These are phyloP conservation scores for Komagataella populi DNA, from an alignment of 805 yeast species.

Conservation along the genomic window DNA sequence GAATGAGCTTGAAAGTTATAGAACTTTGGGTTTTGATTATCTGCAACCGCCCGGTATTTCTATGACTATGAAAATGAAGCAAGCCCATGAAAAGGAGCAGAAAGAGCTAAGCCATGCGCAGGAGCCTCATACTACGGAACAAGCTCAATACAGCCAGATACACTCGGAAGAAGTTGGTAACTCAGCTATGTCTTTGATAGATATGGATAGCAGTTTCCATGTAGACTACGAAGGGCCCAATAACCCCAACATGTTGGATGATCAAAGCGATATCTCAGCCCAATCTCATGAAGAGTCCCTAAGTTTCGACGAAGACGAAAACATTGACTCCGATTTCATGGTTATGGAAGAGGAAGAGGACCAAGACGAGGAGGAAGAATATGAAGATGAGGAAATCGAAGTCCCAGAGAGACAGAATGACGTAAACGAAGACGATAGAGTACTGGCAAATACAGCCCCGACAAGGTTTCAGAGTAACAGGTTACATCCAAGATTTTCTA, in stretches of 20 bases:
- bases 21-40: constrained; percentile 31
- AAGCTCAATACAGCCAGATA: background rate
- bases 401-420: constrained; percentile 2
- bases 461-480: constrained; percentile 11
- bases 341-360: constrained; percentile 24
- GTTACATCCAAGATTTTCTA: constrained; percentile 25
- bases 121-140: constrained; percentile 2
- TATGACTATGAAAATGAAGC: constrained; percentile 28
- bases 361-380: background rate
- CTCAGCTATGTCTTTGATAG: background rate
- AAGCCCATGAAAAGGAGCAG: constrained; percentile 15
- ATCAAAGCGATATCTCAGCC: background rate
- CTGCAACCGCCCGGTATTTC: constrained; percentile 47
- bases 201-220: background rate
- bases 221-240: background rate
- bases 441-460: background rate
- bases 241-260: constrained; percentile 1
- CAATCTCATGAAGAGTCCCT: background rate
- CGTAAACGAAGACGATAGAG: constrained; percentile 4
- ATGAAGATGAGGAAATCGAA: background rate
- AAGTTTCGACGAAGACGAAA: constrained; percentile 2
- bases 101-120: constrained; percentile 7
- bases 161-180: background rate
- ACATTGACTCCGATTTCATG: constrained; percentile 31
- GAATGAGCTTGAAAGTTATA: constrained; percentile 17